These are phyloP conservation scores for Neckera pumila DNA, from an alignment of 225 moss, liverwort and hornwort species.

Conservation along the genomic window DNA sequence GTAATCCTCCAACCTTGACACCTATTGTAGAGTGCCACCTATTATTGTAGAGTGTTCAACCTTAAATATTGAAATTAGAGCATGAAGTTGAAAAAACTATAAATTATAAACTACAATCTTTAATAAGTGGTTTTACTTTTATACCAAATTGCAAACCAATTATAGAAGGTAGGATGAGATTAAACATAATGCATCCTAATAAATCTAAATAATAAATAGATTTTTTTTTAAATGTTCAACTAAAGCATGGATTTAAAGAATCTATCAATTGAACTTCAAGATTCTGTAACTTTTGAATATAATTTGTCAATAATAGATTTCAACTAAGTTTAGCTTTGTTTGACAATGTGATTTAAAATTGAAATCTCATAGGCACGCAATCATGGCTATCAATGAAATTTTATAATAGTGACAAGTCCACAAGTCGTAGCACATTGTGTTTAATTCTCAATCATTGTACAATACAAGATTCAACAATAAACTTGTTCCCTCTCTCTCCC, in stretches of 20 bases:
- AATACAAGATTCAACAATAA: neutral
- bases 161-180: neutral
- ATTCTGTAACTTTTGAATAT: neutral
- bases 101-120: neutral
- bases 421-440: neutral
- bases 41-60: neutral
- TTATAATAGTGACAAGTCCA: no score
- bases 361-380: neutral
- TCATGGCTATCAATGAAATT: neutral
- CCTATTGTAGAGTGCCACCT: no score
- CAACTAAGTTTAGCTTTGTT: neutral
- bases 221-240: neutral
- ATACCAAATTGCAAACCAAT: neutral
- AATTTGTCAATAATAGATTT: neutral
- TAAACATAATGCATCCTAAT: neutral
- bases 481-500: neutral
- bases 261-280: neutral
- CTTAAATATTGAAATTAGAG: neutral
- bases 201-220: neutral
- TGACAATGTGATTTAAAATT: neutral
- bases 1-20: no score
- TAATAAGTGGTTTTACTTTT: no score
- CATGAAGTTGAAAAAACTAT: neutral
- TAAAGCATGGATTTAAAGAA: neutral
- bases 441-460: neutral